A percentile compares a stretch with the other conserved stretches of the same genome.
These are phyloP conservation scores for Suillus cothurnatus DNA, from an alignment of 768 basidiomycete genomes.

Conservation along the genomic window DNA sequence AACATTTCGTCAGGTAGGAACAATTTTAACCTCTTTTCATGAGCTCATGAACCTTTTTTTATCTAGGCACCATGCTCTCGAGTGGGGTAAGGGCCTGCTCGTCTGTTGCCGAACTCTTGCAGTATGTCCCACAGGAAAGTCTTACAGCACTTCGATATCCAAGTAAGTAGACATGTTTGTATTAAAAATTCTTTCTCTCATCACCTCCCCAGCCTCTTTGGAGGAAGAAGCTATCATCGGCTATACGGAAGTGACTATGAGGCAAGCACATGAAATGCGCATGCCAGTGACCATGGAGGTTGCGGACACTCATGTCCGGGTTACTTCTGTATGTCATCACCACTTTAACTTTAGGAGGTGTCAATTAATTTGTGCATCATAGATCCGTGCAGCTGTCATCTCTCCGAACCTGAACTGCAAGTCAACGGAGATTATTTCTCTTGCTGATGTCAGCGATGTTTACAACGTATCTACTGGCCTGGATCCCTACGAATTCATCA, in stretches of 20 bases:
- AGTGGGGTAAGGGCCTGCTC: slow-evolving; percentile 59
- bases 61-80: slow-evolving; percentile 53
- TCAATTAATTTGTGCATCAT: slow-evolving; percentile 14
- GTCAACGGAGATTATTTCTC: slow-evolving; percentile 79
- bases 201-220: slow-evolving; percentile 47
- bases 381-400: slow-evolving; percentile 74
- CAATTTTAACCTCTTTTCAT: slow-evolving; percentile 14
- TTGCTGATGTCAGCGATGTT: slow-evolving; percentile 84
- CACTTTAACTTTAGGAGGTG: background rate
- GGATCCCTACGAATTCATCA: slow-evolving; percentile 80
- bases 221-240: slow-evolving; percentile 58
- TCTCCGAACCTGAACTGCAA: slow-evolving; percentile 70
- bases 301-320: slow-evolving; percentile 68
- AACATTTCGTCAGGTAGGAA: slow-evolving; percentile 58
- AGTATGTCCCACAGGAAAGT: slow-evolving; percentile 52
- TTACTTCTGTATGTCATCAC: slow-evolving; percentile 64
- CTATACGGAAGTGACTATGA: slow-evolving; percentile 69
- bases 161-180: slow-evolving; percentile 42
- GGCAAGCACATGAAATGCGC: slow-evolving; percentile 63
- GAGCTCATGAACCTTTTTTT: slow-evolving; percentile 2
- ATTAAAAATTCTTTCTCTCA: slow-evolving; percentile 1
- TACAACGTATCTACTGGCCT: slow-evolving; percentile 80
- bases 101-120: slow-evolving; percentile 61
- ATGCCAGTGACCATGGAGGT: slow-evolving; percentile 73
- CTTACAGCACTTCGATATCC: slow-evolving; percentile 53